Evolutionary conservation across 2,329 filamentous ascomycete species (phyloP).

Genomic region (Diaporthe capsici): DNA sequence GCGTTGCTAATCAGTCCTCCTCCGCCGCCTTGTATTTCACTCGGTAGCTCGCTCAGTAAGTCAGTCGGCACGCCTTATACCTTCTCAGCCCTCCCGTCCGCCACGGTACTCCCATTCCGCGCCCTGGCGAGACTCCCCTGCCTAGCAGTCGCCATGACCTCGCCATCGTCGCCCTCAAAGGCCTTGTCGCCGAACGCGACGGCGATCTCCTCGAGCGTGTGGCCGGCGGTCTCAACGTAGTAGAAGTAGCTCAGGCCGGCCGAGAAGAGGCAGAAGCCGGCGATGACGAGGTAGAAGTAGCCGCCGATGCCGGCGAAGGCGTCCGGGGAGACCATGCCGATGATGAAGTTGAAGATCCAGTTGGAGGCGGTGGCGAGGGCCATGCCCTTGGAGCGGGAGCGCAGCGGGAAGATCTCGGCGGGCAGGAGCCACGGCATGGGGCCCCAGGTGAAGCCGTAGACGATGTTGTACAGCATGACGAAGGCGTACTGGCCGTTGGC

Average conservation of each 20-base stretch:
- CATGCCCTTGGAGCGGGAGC: conserved; percentile 73
- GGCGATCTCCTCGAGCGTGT: conserved; percentile 56
- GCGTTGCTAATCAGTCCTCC: too few species aligned
- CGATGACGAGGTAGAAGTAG: conserved; percentile 59
- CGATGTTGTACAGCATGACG: conserved; percentile 55
- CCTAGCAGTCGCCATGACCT: not conserved
- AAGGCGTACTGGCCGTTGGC: conserved; percentile 56
- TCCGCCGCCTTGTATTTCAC: too few species aligned
- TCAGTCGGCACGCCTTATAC: not conserved
- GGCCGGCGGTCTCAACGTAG: conserved; percentile 57
- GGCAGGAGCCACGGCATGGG: conserved; percentile 55
- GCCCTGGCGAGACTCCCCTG: not conserved
- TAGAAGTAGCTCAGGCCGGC: conserved; percentile 55
- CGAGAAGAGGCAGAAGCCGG: conserved; percentile 56
- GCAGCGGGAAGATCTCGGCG: conserved; percentile 73
- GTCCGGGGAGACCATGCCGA: conserved; percentile 55
- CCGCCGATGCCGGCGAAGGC: conserved; percentile 57
- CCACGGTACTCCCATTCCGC: not conserved
- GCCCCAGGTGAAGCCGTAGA: conserved; percentile 56
- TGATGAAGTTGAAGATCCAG: conserved; percentile 75
- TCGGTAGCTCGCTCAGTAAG: not conserved
- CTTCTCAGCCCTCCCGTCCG: not conserved
- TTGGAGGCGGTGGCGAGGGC: conserved; percentile 71
- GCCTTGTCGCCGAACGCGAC: conserved; percentile 58
- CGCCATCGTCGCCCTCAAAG: conserved; percentile 45